Percentiles rank a stretch among this genome's conserved stretches.
phyloP scores from a whole-genome alignment of 179 eudicot species.

The Heliamphora pulchella region DNA sequence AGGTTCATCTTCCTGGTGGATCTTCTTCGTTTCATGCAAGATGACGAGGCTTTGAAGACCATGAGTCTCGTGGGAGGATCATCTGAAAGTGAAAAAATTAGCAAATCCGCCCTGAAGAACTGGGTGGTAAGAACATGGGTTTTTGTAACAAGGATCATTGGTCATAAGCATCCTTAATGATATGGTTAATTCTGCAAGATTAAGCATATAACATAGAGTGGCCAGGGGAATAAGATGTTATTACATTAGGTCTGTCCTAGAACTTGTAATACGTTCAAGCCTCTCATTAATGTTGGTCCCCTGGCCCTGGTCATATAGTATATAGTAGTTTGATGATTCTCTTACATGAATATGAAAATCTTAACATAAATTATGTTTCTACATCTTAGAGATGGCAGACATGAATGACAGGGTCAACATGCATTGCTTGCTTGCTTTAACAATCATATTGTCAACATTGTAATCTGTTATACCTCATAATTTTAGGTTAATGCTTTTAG shows the following conservation, averaged over 20 bases:
- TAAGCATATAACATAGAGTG: neutral
- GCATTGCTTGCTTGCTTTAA: neutral
- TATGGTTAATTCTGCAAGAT: neutral
- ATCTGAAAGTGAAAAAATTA: constrained; percentile 1
- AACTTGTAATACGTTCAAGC: neutral
- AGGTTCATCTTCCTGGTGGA: constrained; percentile 66
- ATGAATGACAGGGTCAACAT: neutral
- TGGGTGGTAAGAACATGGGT: constrained; percentile 18
- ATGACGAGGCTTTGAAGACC: constrained; percentile 58
- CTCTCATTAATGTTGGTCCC: neutral
- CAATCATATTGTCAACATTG: neutral
- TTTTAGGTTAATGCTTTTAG: constrained; percentile 64
- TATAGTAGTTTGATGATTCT: no score
- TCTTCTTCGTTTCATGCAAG: constrained; percentile 56
- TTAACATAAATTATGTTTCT: neutral
- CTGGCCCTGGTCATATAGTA: no score
- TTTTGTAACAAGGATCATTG: neutral
- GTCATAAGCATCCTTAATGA: neutral
- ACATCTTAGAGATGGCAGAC: neutral
- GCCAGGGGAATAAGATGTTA: neutral
- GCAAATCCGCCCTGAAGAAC: constrained; percentile 4
- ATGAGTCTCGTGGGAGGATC: constrained; percentile 22
- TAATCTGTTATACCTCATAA: neutral
- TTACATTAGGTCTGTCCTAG: neutral
- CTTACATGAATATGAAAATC: neutral